Evolutionary conservation across 2,329 filamentous ascomycete species (phyloP), one percentile per base, ranked within the genome.

Genomic region (Aspergillus melleus): DNA sequence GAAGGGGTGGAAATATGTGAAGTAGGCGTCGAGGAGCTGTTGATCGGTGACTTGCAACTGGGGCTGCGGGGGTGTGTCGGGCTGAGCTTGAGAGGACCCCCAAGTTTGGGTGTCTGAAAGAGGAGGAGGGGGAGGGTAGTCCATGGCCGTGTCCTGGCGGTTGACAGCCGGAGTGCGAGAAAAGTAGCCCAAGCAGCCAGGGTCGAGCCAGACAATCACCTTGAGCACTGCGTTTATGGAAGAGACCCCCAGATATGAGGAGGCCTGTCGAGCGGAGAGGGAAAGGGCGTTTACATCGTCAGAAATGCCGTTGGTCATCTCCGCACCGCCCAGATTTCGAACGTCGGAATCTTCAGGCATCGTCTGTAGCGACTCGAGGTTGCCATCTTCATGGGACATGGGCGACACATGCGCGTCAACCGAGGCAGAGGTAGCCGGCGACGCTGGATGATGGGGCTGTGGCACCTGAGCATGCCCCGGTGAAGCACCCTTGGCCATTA

Each of bases 151-250:
- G 5, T 64, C 63, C 24, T 58, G 58, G 26, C 60, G 62, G 20
- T 59, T 60, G 8, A 50, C 58, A 1, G 65, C 71, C 11, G 75
- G 73, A 49, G 76, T 76, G 54, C 78, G 75, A 32, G 79, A 74
- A 55, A 84, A 80, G 58, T 81, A 79, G 1, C 79, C 72, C 46
- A 78, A 75, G 29, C 80, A 79, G 19, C 79, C 77, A 2, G 84
- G 84, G 58, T 83, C 83, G 49, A 84, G 79, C 74, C 77, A 80
- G 36, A 82, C 79, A 65, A 92, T 91, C 51, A 90, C 88, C 76
- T 90, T 86, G 39, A 91, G 80, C 1, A 88, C 88, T 1, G 89
- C 89, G 68, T 90, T 89, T 69, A 91, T 89, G 6, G 89, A 91
- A 0, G 89, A 91, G 16, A 90, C 87, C 1, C 89, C 89, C 3